phyloP scores from a whole-genome alignment of 2,329 filamentous ascomycete genomes.

The Talaromyces sp. region DNA sequence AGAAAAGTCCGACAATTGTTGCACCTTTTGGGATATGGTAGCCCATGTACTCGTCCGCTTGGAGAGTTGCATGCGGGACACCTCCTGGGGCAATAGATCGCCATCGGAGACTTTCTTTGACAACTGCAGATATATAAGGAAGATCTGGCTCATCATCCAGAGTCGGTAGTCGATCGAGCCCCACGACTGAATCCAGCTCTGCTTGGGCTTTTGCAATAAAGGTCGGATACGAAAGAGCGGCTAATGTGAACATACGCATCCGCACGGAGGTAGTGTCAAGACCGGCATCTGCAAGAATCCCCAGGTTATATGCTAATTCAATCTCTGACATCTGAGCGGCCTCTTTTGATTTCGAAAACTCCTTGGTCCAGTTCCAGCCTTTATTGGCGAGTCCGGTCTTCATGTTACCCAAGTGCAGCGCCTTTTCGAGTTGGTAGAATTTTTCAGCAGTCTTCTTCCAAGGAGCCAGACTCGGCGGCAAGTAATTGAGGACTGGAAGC shows the following conservation, averaged over 20 bases:
- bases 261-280: slow-evolving; percentile 48
- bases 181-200: slow-evolving; percentile 36
- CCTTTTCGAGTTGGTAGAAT: slow-evolving; percentile 21
- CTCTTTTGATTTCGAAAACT: slow-evolving; percentile 29
- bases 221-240: slow-evolving; percentile 43
- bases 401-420: slow-evolving; percentile 24
- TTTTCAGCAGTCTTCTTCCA: slow-evolving; percentile 18
- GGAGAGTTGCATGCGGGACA: slow-evolving; percentile 45
- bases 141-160: slow-evolving; percentile 27
- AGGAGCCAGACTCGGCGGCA: slow-evolving; percentile 12
- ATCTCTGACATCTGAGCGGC: slow-evolving; percentile 42
- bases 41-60: slow-evolving; percentile 48
- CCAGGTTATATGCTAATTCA: slow-evolving; percentile 47
- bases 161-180: slow-evolving; percentile 28
- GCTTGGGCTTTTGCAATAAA: slow-evolving; percentile 39
- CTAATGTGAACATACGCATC: slow-evolving; percentile 47
- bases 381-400: slow-evolving; percentile 12
- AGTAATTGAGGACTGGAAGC: slow-evolving; percentile 3
- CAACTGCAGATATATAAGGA: slow-evolving; percentile 28
- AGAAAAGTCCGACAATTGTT: slow-evolving; percentile 43
- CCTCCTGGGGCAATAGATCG: slow-evolving; percentile 40
- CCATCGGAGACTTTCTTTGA: slow-evolving; percentile 32
- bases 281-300: slow-evolving; percentile 48
- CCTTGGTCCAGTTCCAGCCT: slow-evolving; percentile 30
- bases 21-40: slow-evolving; percentile 50